Percentiles rank a stretch among this genome's conserved stretches.
These are phyloP conservation scores for Ascochyta lentis DNA, from an alignment of 2,329 filamentous ascomycete species.

Conservation along the genomic window DNA sequence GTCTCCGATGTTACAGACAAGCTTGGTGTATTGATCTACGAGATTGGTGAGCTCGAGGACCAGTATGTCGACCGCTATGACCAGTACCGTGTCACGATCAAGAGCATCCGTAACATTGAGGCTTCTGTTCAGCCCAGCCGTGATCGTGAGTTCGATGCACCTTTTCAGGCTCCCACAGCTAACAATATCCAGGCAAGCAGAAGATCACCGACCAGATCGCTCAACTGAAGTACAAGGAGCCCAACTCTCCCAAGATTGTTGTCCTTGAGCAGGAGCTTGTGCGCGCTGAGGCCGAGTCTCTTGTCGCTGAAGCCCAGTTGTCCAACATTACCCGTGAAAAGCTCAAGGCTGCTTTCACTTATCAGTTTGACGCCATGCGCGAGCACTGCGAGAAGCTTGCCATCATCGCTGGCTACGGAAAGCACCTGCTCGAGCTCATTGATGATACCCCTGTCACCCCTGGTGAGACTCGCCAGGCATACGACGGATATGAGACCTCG, in stretches of 20 bases:
- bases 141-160: constrained; percentile 72
- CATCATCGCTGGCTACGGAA: constrained; percentile 96
- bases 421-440: constrained; percentile 95
- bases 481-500: constrained; percentile 97
- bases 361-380: constrained; percentile 96
- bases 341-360: constrained; percentile 96
- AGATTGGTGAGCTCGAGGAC: constrained; percentile 97
- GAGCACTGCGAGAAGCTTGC: constrained; percentile 99
- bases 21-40: constrained; percentile 95
- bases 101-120: constrained; percentile 99
- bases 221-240: constrained; percentile 99
- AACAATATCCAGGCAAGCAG: constrained; percentile 75
- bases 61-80: constrained; percentile 99
- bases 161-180: not conserved
- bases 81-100: constrained; percentile 98
- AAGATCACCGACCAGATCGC: constrained; percentile 99
- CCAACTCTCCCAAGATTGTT: constrained; percentile 95
- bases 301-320: constrained; percentile 96
- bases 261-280: constrained; percentile 98
- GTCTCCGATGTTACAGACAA: constrained; percentile 99
- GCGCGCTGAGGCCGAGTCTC: constrained; percentile 96
- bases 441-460: constrained; percentile 97
- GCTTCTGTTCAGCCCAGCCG: constrained; percentile 97
- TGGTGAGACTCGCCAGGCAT: constrained; percentile 92
- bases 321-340: constrained; percentile 99